Evolutionary conservation across 345 rosid genomes (phyloP), one percentile per base, ranked within the genome.

Genomic region (Leavenworthia alabamica): DNA sequence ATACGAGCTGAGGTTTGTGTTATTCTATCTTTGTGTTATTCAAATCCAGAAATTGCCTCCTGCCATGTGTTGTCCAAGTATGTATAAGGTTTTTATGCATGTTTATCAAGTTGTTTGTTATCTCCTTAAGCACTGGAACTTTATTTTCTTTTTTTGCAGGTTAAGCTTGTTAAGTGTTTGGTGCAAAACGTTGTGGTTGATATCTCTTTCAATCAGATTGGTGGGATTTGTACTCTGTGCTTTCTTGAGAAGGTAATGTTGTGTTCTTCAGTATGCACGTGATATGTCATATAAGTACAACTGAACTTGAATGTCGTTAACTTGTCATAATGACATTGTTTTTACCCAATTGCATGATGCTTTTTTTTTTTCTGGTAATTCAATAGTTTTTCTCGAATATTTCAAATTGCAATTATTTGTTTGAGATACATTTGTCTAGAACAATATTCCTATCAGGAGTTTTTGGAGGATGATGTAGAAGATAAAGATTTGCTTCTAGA

Each of bases 201-300:
- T 73, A 93, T 93, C 64, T 87, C 97, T 33, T 93, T 89, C 75
- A 89, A 93, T 77, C 94, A 87, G 77, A 75, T 89, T 58, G 90
- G 89, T 56, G 99, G 96, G 31, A 74, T 89, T 33, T 80, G 81
- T 67, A 81, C 99, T n/a, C 74, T 89, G 28, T 86, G 91, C 80
- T 92, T 92, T 77, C 93, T 92, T 45, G 95, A 89, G 82, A 59
- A 85, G 98, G 97, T 92, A 72, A 35, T 33, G 20, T 57, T 59
- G 35, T 19, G 27, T 46, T 39, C 60, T 56, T 56, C 59, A 62
- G 70, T 56, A 40, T 62, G 46, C 31, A 29, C 59, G 23, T 62
- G 32, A 37, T 56, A 41, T 42, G 47, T 71, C 64, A 17, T 55
- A 27, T 31, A 39, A 23, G 32, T 29, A 35, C 1, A 32, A 7